Percentiles rank a stretch among this genome's conserved stretches.
phyloP scores from a whole-genome alignment of 2,329 filamentous ascomycete species.

The Pestalotiopsis sp. region DNA sequence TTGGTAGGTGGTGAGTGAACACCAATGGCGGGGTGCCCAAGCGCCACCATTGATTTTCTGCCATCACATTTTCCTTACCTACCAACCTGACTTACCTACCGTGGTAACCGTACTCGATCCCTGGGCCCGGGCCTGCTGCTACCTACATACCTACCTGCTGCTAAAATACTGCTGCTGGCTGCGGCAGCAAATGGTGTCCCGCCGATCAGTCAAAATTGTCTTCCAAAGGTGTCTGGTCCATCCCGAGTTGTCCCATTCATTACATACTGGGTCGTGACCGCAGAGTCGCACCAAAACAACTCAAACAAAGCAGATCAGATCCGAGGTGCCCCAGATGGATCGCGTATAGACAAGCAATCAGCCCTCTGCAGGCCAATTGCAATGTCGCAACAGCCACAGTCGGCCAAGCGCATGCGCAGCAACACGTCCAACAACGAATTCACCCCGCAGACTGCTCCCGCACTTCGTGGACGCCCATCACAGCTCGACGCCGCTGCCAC shows the following conservation, averaged over 20 bases:
- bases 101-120: neutral
- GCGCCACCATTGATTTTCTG: conserved; percentile 3
- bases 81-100: neutral
- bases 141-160: too few relatives aligned
- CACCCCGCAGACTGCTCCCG: conserved; percentile 32
- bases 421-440: conserved; percentile 23
- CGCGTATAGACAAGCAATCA: conserved; percentile 5
- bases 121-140: neutral
- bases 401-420: conserved; percentile 18
- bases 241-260: neutral
- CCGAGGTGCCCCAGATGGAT: conserved; percentile 7
- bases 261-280: neutral
- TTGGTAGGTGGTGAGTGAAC: neutral
- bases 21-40: conserved; percentile 4
- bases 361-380: conserved; percentile 12
- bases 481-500: conserved; percentile 8
- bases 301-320: neutral
- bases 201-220: conserved; percentile 13
- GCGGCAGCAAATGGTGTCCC: neutral
- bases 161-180: too few relatives aligned
- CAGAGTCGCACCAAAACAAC: neutral
- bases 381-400: conserved; percentile 17
- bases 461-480: conserved; percentile 21
- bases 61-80: conserved; percentile 3
- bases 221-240: neutral